Base-by-base conservation (phyloP, 106 monocot species). In the Platanthera guangdongensis region DNA sequence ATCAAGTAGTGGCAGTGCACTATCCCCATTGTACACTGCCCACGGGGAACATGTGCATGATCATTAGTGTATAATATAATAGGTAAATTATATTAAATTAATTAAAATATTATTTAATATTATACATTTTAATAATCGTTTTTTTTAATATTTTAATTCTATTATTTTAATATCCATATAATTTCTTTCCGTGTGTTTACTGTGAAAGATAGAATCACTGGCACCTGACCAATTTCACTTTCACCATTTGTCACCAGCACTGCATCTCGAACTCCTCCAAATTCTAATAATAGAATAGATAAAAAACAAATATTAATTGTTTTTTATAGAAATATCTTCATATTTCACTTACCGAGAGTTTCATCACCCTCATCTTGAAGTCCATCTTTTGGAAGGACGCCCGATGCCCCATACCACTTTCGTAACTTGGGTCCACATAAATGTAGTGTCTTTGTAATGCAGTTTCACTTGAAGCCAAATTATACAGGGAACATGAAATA, bases 321-420 rank as follows among this genome's bases (percentile, higher is more conserved):
- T 19, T 74, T 4, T 47, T 14, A 28, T 74, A 6, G 9, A 60
- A 74, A 74, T 12, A 79, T 57, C 46, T 32, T 30, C 25, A 19
- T 18, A 39, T 54, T 55, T 59, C 9, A 19, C 0, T 54, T 75
- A 78, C 85, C 94, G 76, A 59, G 51, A 77, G 71, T 80, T n/a
- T 77, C 87, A 80, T 85, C 86, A 45, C 92, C 84, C 39, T 76
- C 82, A 13, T 51, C 76, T 74, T 87, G 77, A 51, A 57, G 22
- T 62, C 89, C 86, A 81, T 94, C 93, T 69, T 86, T 86, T 11
- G 91, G 93, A 60, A 89, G 83, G 7, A 86, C 57, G 21, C 94
- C 93, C 10, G 91, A 89, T 72, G 96, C 96, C 47, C 96, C 93
- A 78, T 97, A 97, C 96, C 96, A 97, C 76, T 82, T 93, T 81